These are phyloP conservation scores for Dissophora globulifera DNA, from an alignment of 192 early-diverging fungal genomes.

Conservation along the genomic window DNA sequence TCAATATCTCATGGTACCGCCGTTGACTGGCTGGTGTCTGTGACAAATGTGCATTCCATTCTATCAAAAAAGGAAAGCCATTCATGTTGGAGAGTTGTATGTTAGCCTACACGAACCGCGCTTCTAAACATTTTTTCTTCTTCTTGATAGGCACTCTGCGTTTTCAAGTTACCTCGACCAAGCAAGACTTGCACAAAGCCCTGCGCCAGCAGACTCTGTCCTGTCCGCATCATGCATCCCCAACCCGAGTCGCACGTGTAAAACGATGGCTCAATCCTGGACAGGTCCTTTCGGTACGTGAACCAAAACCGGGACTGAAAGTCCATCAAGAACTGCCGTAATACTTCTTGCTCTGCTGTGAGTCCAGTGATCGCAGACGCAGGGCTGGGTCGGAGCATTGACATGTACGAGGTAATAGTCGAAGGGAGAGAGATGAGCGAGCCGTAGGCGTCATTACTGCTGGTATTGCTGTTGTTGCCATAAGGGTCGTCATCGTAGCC, in stretches of 20 bases:
- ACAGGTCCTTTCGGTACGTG: conserved; percentile 54
- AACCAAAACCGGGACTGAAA: conserved; percentile 55
- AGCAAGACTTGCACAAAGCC: conserved; percentile 47
- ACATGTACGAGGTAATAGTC: not conserved
- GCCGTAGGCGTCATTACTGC: not conserved
- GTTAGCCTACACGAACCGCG: too few relatives aligned
- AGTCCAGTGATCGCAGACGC: not conserved
- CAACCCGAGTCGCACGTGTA: conserved; percentile 55
- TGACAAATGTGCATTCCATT: conserved; percentile 32
- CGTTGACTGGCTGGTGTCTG: conserved; percentile 5
- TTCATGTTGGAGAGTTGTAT: not conserved
- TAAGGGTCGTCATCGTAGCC: not conserved
- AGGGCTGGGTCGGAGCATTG: not conserved
- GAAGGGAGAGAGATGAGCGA: conserved; percentile 12
- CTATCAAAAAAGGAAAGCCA: conserved; percentile 2
- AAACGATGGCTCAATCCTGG: conserved; percentile 53
- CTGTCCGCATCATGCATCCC: conserved; percentile 58
- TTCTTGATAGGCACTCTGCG: not conserved
- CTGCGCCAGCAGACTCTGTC: conserved; percentile 55
- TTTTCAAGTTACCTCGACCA: conserved; percentile 35
- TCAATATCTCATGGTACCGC: conserved; percentile 30
- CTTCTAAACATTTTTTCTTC: too few relatives aligned
- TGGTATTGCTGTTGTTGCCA: not conserved
- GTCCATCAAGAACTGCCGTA: conserved; percentile 49
- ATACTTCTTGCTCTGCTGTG: conserved; percentile 14